Percentiles rank a stretch among this genome's conserved stretches.
phyloP scores from a whole-genome alignment of 768 basidiomycete species.

The Lentinus tigrinus region DNA sequence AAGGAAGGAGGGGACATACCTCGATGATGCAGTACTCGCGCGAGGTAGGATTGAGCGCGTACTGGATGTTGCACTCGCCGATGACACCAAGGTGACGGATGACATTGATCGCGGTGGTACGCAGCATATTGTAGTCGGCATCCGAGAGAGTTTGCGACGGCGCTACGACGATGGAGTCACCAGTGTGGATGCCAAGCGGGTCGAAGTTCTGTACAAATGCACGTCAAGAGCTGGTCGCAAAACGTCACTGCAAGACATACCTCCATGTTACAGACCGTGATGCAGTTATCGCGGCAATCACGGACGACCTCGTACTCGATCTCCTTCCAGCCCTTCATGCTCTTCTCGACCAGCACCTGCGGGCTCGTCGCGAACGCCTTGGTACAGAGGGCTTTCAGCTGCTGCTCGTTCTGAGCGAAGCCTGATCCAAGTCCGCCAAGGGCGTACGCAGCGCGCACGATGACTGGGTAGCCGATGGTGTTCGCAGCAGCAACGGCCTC shows the following conservation, averaged over 20 bases:
- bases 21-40: conserved; percentile 99
- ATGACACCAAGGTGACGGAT: conserved; percentile 98
- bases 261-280: conserved; percentile 99
- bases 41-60: conserved; percentile 92
- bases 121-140: conserved; percentile 98
- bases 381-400: conserved; percentile 82
- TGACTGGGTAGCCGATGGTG: conserved; percentile 91
- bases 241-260: conserved; percentile 43
- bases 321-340: conserved; percentile 99
- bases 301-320: conserved; percentile 99
- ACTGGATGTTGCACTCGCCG: conserved; percentile 99
- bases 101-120: conserved; percentile 97
- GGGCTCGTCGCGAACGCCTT: conserved; percentile 98
- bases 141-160: conserved; percentile 99
- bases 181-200: conserved; percentile 96
- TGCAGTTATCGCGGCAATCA: conserved; percentile 97
- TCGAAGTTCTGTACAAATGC: conserved; percentile 81
- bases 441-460: conserved; percentile 95
- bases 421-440: conserved; percentile 94
- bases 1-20: conserved; percentile 36
- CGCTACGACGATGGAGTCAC: conserved; percentile 97
- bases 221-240: background rate
- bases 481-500: conserved; percentile 84
- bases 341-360: conserved; percentile 98
- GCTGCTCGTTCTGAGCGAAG: conserved; percentile 92